Percentiles rank a stretch among this genome's conserved stretches.
phyloP scores from a whole-genome alignment of 2,329 filamentous ascomycete genomes.

The Alternaria conjuncta region DNA sequence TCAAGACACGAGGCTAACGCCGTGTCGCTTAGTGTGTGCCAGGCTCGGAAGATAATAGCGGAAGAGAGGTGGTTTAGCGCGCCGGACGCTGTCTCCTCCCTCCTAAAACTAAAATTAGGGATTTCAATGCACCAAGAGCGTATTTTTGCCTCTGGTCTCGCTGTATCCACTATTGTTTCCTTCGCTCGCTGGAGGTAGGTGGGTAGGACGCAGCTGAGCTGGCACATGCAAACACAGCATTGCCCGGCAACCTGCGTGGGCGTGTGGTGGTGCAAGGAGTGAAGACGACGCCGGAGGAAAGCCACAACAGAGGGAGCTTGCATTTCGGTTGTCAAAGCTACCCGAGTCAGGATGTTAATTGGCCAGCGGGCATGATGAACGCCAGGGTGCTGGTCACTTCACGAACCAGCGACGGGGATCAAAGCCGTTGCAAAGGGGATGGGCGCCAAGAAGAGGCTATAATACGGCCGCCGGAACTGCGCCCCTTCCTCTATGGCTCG shows the following conservation, averaged over 20 bases:
- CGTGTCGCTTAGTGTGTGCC: neutral
- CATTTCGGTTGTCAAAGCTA: neutral
- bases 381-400: neutral
- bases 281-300: neutral
- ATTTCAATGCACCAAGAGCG: neutral
- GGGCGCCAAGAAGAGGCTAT: neutral
- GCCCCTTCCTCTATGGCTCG: neutral
- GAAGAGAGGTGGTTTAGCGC: neutral
- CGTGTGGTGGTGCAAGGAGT: neutral
- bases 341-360: neutral
- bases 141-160: neutral
- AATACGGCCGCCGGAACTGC: neutral
- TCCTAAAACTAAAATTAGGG: neutral
- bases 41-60: neutral
- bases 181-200: neutral
- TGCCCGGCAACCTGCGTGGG: neutral
- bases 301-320: neutral
- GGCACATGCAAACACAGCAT: neutral
- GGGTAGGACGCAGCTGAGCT: neutral
- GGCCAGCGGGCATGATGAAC: neutral
- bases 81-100: neutral
- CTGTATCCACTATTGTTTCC: neutral
- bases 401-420: neutral
- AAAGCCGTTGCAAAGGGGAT: conserved; percentile 1
- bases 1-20: neutral